Base-by-base conservation (phyloP, 1,284 basidiomycete species). In the Naganishia sp. region DNA sequence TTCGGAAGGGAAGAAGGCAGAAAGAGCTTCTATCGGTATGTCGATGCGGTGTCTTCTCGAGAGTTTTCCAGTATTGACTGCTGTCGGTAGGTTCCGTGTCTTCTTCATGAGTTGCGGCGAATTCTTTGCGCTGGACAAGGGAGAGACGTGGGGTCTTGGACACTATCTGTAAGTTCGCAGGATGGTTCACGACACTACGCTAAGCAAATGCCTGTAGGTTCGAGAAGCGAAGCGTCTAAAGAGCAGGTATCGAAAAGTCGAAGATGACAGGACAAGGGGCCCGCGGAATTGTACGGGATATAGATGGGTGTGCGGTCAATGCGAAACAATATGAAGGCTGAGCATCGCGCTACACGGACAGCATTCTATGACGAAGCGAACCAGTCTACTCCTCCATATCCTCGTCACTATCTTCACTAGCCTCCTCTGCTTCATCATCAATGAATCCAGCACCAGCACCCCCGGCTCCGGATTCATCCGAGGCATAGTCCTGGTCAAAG, bases 61-160 rank as follows among this genome's bases (percentile, higher is more conserved):
- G 43, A 3, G 56, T 16, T 21, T 3, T 42, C 28, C 16, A 6
- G 52, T 65, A 3, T 3, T 23, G 42, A 25, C 9, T 11, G 42
- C 15, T 15, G 48, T 23, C 68, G 69, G 70, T 65, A 84, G 86
- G 66, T 89, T 88, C 76, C 80, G 87, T 23, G 86, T 89, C 42
- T 90, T 90, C 76, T 90, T 88, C 73, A 83, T 90, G 74, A 87
- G 88, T 16, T 88, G 87, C 70, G 86, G 87, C 6, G 89, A 90
- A 73, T 82, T 90, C 68, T 91, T 90, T 75, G 86, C 81, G 6
- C 81, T 87, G 75, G 83, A 89, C 71, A 75, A 76, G 15, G 88
- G 89, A 2, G 83, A 90, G 75, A 85, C 87, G 49, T 86, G 84
- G 84, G 85, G 85, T 9, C 81, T 86, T 0, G 85, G 83, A 1